Evolutionary conservation across 371 early-diverging fungal species (phyloP).

Genomic region (Rozella allomycis): DNA sequence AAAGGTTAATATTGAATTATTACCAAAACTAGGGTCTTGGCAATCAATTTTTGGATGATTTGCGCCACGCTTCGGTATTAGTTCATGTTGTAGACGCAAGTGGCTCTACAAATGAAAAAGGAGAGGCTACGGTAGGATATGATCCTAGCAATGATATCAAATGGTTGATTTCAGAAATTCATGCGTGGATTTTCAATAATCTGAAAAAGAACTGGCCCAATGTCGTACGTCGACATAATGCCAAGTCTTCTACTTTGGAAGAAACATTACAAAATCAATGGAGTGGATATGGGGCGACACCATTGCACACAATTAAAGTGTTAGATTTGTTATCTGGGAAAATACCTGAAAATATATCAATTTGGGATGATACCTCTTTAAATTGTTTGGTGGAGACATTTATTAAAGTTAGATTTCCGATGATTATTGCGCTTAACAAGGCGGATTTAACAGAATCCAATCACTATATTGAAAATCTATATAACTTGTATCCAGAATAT

Average conservation of each 20-base stretch:
- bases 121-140: conserved; percentile 50
- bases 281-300: conserved; percentile 10
- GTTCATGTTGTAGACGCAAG: conserved; percentile 62
- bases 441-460: conserved; percentile 57
- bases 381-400: conserved; percentile 35
- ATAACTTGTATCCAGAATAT: conserved; percentile 3
- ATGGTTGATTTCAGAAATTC: conserved; percentile 48
- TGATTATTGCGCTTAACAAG: conserved; percentile 52
- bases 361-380: conserved; percentile 37
- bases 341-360: conserved; percentile 23
- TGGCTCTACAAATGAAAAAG: conserved; percentile 50
- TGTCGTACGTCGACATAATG: conserved; percentile 38
- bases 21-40: conserved; percentile 20
- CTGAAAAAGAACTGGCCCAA: conserved; percentile 37
- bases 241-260: conserved; percentile 13
- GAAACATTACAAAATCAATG: conserved; percentile 35
- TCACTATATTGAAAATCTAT: conserved; percentile 40
- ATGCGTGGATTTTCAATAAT: conserved; percentile 46
- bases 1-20: conserved; percentile 9
- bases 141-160: conserved; percentile 58
- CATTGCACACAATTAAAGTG: background rate
- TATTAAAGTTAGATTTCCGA: conserved; percentile 52
- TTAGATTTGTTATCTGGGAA: conserved; percentile 9
- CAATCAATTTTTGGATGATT: conserved; percentile 54
- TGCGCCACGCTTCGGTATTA: conserved; percentile 45